phyloP scores from a whole-genome alignment of 208 protist genomes.

The Acanthamoeba lenticulata region DNA sequence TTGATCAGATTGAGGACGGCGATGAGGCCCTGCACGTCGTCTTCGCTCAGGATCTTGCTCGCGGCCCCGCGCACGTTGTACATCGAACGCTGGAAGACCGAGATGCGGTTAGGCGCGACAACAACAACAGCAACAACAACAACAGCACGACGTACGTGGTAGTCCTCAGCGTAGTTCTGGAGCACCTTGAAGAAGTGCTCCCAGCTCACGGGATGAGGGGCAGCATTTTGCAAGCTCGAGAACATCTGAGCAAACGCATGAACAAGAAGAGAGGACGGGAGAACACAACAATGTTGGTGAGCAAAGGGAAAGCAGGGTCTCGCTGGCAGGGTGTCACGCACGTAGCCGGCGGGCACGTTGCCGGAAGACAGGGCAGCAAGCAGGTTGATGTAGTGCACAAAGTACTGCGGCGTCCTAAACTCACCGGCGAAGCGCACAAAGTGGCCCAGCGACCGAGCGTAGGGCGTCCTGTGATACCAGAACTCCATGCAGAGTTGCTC shows the following conservation, averaged over 20 bases:
- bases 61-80: not conserved
- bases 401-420: not conserved
- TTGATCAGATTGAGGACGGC: constrained; percentile 38
- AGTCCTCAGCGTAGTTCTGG: not conserved
- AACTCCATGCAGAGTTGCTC: not conserved
- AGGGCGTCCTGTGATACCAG: not conserved
- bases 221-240: not conserved
- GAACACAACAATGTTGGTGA: not conserved
- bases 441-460: not conserved
- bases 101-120: not conserved
- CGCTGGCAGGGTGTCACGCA: too few relatives aligned
- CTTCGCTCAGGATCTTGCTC: not conserved
- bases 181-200: constrained; percentile 49
- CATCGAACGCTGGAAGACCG: not conserved
- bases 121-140: not conserved
- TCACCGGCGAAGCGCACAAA: constrained; percentile 2
- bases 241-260: not conserved
- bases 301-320: not conserved
- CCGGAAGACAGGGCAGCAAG: constrained; percentile 9
- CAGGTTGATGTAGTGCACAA: constrained; percentile 53
- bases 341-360: not conserved
- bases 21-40: constrained; percentile 7
- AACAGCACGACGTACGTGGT: not conserved
- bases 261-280: not conserved
- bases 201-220: not conserved